Percentiles rank a stretch among this genome's conserved stretches.
Evolutionary conservation across 805 yeast species (phyloP).

Genomic region (Candida arabinofermentans): DNA sequence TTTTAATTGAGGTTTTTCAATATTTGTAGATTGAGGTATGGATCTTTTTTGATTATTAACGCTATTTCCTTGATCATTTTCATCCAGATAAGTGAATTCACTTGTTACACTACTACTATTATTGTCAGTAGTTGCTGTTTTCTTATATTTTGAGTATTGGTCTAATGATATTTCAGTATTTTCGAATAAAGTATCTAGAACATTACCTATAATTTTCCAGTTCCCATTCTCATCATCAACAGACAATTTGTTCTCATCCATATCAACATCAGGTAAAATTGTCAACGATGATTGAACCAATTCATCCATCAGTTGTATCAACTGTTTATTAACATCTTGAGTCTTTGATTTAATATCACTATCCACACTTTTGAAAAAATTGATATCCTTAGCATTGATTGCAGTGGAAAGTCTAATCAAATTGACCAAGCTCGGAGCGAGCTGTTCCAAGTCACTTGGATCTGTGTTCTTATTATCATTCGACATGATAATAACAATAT

Average conservation of each 20-base stretch:
- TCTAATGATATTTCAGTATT: conserved; percentile 70
- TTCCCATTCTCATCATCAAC: conserved; percentile 35
- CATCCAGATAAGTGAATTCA: conserved; percentile 49
- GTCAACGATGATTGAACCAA: conserved; percentile 30
- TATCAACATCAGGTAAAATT: conserved; percentile 22
- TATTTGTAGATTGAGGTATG: conserved; percentile 10
- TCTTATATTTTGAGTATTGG: conserved; percentile 27
- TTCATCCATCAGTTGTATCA: conserved; percentile 44
- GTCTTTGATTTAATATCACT: conserved; percentile 37
- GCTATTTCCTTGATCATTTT: conserved; percentile 36
- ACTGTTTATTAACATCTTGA: conserved; percentile 35
- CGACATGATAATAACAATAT: not conserved
- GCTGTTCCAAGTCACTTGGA: conserved; percentile 18
- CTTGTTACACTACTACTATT: conserved; percentile 10
- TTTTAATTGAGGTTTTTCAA: conserved; percentile 61
- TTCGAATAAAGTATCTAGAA: conserved; percentile 71
- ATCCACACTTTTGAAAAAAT: conserved; percentile 67
- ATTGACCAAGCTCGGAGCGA: conserved; percentile 47
- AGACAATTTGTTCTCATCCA: conserved; percentile 24
- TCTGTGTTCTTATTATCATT: not conserved
- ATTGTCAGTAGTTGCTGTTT: not conserved
- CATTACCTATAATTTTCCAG: conserved; percentile 62
- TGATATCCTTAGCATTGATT: conserved; percentile 76
- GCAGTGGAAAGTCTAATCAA: conserved; percentile 65
- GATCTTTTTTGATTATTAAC: conserved; percentile 6